Conservation (phyloP, 2,329 filamentous ascomycete genomes). For the Microdochium trichocladiopsis region DNA sequence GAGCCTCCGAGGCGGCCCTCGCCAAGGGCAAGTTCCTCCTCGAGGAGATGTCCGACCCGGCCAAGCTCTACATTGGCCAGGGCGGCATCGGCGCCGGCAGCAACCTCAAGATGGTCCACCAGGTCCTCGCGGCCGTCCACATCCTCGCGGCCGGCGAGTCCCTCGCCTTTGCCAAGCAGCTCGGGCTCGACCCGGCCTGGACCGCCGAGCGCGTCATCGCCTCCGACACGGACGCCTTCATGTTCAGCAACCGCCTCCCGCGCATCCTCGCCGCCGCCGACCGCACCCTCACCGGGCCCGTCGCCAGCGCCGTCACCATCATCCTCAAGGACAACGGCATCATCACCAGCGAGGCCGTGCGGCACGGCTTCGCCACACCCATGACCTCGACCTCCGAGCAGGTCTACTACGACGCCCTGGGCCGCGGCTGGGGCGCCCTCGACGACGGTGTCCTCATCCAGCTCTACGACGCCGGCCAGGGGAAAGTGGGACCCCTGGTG, state of each 20-base stretch:
- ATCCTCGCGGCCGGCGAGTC: slow-evolving; percentile 54
- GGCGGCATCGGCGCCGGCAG: slow-evolving; percentile 54
- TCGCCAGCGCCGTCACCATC: slow-evolving; percentile 52
- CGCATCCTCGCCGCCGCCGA: slow-evolving; percentile 45
- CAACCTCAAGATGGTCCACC: slow-evolving; percentile 58
- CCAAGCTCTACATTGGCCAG: slow-evolving; percentile 55
- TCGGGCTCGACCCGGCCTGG: slow-evolving; percentile 41
- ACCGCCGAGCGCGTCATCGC: slow-evolving; percentile 35
- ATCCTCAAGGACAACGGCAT: slow-evolving; percentile 58
- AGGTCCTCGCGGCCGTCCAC: slow-evolving; percentile 56
- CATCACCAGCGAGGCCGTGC: slow-evolving; percentile 58
- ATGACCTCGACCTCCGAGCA: slow-evolving; percentile 59
- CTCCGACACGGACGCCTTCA: slow-evolving; percentile 50
- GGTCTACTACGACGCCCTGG: slow-evolving; percentile 52
- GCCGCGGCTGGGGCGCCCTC: slow-evolving; percentile 43
- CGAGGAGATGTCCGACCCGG: slow-evolving; percentile 52
- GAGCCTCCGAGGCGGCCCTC: slow-evolving; percentile 49
- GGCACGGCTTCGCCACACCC: slow-evolving; percentile 49
- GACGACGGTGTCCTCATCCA: slow-evolving; percentile 36
- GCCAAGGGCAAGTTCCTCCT: slow-evolving; percentile 51
- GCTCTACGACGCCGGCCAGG: slow-evolving; percentile 31
- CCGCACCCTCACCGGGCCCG: slow-evolving; percentile 48
- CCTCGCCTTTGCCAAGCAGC: slow-evolving; percentile 48
- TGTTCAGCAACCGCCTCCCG: slow-evolving; percentile 52
- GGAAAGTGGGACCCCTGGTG: slow-evolving; percentile 20